Evolutionary conservation across 805 yeast species (phyloP).

Genomic region (Candida insectalens): DNA sequence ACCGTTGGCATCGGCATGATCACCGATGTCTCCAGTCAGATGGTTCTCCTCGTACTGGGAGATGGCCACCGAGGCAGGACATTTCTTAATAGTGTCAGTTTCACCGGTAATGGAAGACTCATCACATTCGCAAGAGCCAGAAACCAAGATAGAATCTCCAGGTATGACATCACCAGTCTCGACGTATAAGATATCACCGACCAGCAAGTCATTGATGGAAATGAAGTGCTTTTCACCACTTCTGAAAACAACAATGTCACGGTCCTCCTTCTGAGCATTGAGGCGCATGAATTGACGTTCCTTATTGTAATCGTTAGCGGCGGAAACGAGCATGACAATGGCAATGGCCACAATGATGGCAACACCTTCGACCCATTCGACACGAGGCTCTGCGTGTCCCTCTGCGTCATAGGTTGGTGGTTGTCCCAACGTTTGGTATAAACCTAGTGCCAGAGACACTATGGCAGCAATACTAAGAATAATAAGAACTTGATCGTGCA

Average conservation of each 20-base stretch:
- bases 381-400: constrained; percentile 68
- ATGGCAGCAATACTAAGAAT: constrained; percentile 79
- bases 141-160: constrained; percentile 70
- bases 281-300: constrained; percentile 86
- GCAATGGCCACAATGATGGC: constrained; percentile 88
- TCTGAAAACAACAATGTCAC: constrained; percentile 69
- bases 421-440: constrained; percentile 86
- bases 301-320: constrained; percentile 93
- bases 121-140: constrained; percentile 79
- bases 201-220: constrained; percentile 66
- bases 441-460: constrained; percentile 80
- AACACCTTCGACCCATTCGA: constrained; percentile 98
- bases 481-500: constrained; percentile 85
- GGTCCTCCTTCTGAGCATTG: constrained; percentile 80
- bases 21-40: constrained; percentile 27
- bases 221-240: constrained; percentile 58
- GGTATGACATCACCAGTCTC: constrained; percentile 95
- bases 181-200: constrained; percentile 74
- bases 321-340: constrained; percentile 89
- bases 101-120: constrained; percentile 94
- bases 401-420: constrained; percentile 69
- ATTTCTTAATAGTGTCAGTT: constrained; percentile 69
- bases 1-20: constrained; percentile 8
- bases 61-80: constrained; percentile 32
- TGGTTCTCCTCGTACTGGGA: constrained; percentile 7